Base-by-base conservation (phyloP, 2,329 filamentous ascomycete genomes). In the Myotisia sp. region DNA sequence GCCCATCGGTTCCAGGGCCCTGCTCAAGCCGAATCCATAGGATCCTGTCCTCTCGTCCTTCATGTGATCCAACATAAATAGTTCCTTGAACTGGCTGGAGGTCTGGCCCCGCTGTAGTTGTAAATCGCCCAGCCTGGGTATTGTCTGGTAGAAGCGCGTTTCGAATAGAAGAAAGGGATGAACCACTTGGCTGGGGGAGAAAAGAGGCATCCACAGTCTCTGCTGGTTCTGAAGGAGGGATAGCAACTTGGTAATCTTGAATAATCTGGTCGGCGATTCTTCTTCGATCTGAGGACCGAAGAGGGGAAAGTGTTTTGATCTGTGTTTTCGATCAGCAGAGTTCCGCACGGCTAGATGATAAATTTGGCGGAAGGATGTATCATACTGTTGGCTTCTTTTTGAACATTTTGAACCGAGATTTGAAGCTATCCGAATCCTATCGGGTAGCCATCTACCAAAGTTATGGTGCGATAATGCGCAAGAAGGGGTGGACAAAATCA, bases 251-350 rank as follows among this genome's bases (percentile, higher is more conserved):
- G 47, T 74, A 76, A 45, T 75, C 69, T 42, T 64, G 54, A 47
- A 79, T 78, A 45, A 80, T 76, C 44, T 74, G 67, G 47, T 79
- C 74, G 32, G 75, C 75, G 22, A 75, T 70, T 45, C 71, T 75
- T 38, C 76, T 65, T 39, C 76, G 67, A 47, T 79, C 76, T 2
- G 74, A 79, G 4, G 74, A 78, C 36, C 76, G 69, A 34, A 80
- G 57, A 26, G 76, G 73, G 3, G 74, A 65, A 8, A 76, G 60
- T 12, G 75, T 71, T 59, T 79, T 80, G 60, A 80, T 70, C 65
- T 74, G 28, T 30, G 16, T 8, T 29, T 30, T n/a, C n/a, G n/a
- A 27, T 47, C 28, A 47, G 42, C 24, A 36, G 10, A 23, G 5
- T 8, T 10, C n/a, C 31, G 13, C 26, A n/a, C 13, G 19, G 17